Evolutionary conservation across 441 rosid genomes (phyloP), one percentile per base, ranked within the genome.

Genomic region (Hura crepitans): DNA sequence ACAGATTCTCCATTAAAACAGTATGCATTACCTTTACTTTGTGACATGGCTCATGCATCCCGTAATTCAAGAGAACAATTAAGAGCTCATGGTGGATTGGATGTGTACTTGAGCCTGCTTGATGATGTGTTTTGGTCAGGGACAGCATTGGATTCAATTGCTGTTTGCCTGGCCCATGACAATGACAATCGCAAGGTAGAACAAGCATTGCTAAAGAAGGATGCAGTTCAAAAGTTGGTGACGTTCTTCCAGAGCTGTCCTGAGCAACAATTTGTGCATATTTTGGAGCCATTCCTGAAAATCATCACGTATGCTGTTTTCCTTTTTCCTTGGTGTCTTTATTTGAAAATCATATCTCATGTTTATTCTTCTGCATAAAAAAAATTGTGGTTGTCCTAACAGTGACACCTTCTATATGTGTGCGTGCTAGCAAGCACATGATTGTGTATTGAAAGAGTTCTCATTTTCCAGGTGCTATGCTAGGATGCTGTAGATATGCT

Each of bases 31-130:
- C 95, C 97, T 47, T 83, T 92, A 62, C 80, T 95, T 61, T 95
- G 99, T 73, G 99, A 95, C 81, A 92, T 95, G 99, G 99, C 99
- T 58, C 99, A 95, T 77, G 98, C 99, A 12, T 95, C 99, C 25
- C 96, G 99, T 62, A 95, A 92, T 74, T 92, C 99, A 65, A 87
- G 99, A 81, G 99, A 95, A 81, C 99, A 90, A 81, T 80, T 95
- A 81, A 89, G 98, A 79, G 96, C 90, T 30, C 97, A 95, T 62
- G 98, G 96, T 57, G 97, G 97, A 64, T 84, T 95, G 81, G 98
- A 95, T 81, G 95, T 89, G 66, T 95, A 90, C 78, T 74, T 95
- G 79, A 91, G 96, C 81, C 86, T 95, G 75, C 98, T 95, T 64
- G 92, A 92, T 72, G 97, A 95, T 45, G 88, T 83, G 65, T 62